Percentiles rank a stretch among this genome's conserved stretches.
phyloP scores from a whole-genome alignment of 805 yeast species.

The Dipodascus geniculatus region DNA sequence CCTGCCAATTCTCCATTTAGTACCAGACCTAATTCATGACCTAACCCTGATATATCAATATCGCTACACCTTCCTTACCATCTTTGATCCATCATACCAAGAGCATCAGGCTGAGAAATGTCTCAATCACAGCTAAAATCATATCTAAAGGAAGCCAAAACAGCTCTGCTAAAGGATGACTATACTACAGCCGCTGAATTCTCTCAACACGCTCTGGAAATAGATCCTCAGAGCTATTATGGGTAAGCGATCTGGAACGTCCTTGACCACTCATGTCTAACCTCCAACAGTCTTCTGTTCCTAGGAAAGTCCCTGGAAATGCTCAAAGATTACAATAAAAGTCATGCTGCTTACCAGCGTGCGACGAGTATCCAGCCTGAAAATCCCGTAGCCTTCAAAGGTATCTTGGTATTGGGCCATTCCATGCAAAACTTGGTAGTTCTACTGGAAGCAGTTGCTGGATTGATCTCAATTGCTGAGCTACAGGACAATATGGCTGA shows the following conservation, averaged over 20 bases:
- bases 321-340: conserved; percentile 30
- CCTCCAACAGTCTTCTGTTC: conserved; percentile 26
- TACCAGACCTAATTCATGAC: too few species aligned
- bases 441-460: conserved; percentile 14
- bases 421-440: conserved; percentile 10
- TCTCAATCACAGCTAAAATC: background rate
- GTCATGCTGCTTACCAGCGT: conserved; percentile 35
- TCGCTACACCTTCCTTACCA: too few species aligned
- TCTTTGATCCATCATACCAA: background rate
- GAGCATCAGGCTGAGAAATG: too few species aligned
- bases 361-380: conserved; percentile 32
- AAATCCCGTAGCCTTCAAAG: conserved; percentile 70
- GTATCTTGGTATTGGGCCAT: conserved; percentile 34
- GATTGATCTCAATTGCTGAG: conserved; percentile 13
- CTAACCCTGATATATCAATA: background rate
- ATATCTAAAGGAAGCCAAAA: conserved; percentile 17
- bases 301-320: conserved; percentile 56
- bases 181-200: conserved; percentile 49
- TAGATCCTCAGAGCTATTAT: conserved; percentile 46
- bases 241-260: conserved; percentile 36
- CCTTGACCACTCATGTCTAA: background rate
- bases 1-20: too few species aligned
- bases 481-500: conserved; percentile 12
- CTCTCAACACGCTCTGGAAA: conserved; percentile 41
- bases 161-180: conserved; percentile 33